Evolutionary conservation across 2,329 filamentous ascomycete genomes (phyloP).

Genomic region (Tolypocladium capitatum): DNA sequence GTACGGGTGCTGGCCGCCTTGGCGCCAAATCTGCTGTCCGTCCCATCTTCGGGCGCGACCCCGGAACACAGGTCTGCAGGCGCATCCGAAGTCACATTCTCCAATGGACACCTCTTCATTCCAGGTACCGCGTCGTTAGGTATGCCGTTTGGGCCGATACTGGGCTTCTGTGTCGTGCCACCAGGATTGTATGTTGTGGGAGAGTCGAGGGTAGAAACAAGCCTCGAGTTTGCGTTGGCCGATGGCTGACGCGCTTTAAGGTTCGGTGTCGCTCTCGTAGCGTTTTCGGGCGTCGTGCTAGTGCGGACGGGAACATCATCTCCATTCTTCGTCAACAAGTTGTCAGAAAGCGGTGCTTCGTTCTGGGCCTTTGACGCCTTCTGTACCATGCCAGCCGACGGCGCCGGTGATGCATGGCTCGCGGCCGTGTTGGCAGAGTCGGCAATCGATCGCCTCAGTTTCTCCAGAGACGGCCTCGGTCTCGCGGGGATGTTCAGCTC

Average conservation of each 20-base stretch:
- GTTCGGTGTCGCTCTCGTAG: no score
- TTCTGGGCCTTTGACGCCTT: conserved; percentile 5
- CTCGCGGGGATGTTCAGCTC: conserved; percentile 39
- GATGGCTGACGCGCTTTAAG: no score
- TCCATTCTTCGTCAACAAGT: conserved; percentile 3
- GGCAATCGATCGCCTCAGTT: conserved; percentile 24
- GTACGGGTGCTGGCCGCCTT: neutral
- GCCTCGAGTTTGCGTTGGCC: neutral
- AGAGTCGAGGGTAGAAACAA: neutral
- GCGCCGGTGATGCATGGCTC: conserved; percentile 4
- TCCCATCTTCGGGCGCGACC: neutral
- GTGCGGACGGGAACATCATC: conserved; percentile 4
- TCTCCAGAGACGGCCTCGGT: conserved; percentile 30
- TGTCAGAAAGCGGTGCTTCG: conserved; percentile 5
- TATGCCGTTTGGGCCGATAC: neutral
- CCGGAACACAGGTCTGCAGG: neutral
- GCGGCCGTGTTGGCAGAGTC: conserved; percentile 12
- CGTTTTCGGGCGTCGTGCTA: neutral
- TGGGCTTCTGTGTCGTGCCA: neutral
- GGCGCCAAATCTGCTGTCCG: neutral
- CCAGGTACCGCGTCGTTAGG: conserved; percentile 9
- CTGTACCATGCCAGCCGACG: conserved; percentile 2
- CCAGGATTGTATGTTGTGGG: neutral
- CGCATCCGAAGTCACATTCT: conserved; percentile 1
- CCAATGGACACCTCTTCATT: conserved; percentile 15